These are phyloP conservation scores for Chlorociboria aeruginascens DNA, from an alignment of 495 filamentous ascomycete species.

Conservation along the genomic window DNA sequence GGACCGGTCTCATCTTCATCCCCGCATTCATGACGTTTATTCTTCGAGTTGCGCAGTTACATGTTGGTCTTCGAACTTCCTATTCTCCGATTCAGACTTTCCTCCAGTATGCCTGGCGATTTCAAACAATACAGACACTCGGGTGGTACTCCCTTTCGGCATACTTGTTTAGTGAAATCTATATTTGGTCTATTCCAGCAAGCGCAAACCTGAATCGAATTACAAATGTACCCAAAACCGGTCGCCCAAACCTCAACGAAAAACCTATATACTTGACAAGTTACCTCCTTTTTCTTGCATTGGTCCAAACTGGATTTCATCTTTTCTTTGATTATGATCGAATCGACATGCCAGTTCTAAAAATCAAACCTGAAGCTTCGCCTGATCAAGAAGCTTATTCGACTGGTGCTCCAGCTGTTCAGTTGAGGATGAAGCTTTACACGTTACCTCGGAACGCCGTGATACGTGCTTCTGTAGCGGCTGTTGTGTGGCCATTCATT, in stretches of 20 bases:
- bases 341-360: slow-evolving; percentile 22
- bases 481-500: slow-evolving; percentile 38
- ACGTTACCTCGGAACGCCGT: slow-evolving; percentile 21
- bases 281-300: slow-evolving; percentile 53
- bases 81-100: slow-evolving; percentile 54
- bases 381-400: slow-evolving; percentile 14
- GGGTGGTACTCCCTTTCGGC: slow-evolving; percentile 67
- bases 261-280: slow-evolving; percentile 68
- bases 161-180: slow-evolving; percentile 70
- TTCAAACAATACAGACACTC: slow-evolving; percentile 53
- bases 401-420: slow-evolving; percentile 17
- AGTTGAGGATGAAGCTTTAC: slow-evolving; percentile 23
- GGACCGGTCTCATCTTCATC: slow-evolving; percentile 65
- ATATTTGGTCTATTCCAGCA: slow-evolving; percentile 62
- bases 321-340: slow-evolving; percentile 64
- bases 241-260: slow-evolving; percentile 78
- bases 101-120: slow-evolving; percentile 35
- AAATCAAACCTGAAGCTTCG: slow-evolving; percentile 7
- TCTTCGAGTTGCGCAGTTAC: slow-evolving; percentile 76
- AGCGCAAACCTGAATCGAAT: slow-evolving; percentile 58
- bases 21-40: slow-evolving; percentile 56
- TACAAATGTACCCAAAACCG: slow-evolving; percentile 43
- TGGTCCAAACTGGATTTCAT: slow-evolving; percentile 57
- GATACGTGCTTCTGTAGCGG: slow-evolving; percentile 29
- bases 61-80: slow-evolving; percentile 61